phyloP scores from a whole-genome alignment of 805 yeast genomes.

The Wickerhamiella brachini region DNA sequence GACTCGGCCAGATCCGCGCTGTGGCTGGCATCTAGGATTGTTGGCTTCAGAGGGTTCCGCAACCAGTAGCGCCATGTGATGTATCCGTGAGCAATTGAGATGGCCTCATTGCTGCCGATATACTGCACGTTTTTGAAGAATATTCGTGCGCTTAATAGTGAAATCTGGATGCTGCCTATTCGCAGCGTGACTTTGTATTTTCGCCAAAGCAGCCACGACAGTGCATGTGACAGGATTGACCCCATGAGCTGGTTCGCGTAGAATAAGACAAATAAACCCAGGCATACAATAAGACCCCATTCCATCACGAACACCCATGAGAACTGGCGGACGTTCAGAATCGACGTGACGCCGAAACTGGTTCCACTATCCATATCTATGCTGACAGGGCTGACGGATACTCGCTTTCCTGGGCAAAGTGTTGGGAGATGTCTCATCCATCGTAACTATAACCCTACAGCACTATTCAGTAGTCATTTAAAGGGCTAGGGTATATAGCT shows the following conservation, averaged over 20 bases:
- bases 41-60: neutral
- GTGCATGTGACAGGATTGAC: conserved; percentile 34
- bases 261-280: conserved; percentile 53
- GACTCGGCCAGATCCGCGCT: neutral
- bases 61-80: conserved; percentile 7
- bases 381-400: neutral
- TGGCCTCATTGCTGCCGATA: conserved; percentile 58
- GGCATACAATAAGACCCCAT: conserved; percentile 58
- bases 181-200: conserved; percentile 42
- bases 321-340: conserved; percentile 22
- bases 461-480: too few species aligned
- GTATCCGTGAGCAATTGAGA: conserved; percentile 63
- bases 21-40: neutral
- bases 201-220: conserved; percentile 52
- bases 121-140: conserved; percentile 63
- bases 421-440: too few species aligned
- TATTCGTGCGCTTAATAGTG: conserved; percentile 71
- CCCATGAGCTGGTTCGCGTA: conserved; percentile 67
- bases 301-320: conserved; percentile 72
- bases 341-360: conserved; percentile 17
- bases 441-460: too few species aligned
- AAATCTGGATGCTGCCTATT: conserved; percentile 60
- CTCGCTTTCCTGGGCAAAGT: too few species aligned
- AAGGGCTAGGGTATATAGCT: too few species aligned
- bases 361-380: neutral